phyloP scores from a whole-genome alignment of 768 basidiomycete genomes.

The Phlegmacium glaucopus region DNA sequence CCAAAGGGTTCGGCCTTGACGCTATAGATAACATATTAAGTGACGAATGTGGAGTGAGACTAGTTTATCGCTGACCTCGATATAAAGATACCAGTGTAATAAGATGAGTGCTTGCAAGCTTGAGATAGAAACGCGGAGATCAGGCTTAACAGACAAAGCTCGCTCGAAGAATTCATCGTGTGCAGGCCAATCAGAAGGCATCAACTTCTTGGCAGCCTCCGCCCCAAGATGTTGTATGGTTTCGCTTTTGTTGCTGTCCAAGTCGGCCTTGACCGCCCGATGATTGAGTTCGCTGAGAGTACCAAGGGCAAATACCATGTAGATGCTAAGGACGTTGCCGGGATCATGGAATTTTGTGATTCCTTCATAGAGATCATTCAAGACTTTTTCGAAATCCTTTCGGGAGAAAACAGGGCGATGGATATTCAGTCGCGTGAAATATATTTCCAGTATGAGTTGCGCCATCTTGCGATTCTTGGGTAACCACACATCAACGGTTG shows the following conservation, averaged over 20 bases:
- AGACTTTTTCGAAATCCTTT: conserved; percentile 60
- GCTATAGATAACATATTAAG: conserved; percentile 38
- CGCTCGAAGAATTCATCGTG: conserved; percentile 85
- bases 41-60: neutral
- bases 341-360: conserved; percentile 55
- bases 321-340: conserved; percentile 75
- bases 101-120: conserved; percentile 83
- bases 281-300: conserved; percentile 82
- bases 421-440: conserved; percentile 73
- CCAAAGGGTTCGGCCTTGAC: conserved; percentile 88
- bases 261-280: conserved; percentile 52
- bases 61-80: conserved; percentile 52
- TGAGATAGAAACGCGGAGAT: conserved; percentile 77
- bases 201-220: conserved; percentile 52
- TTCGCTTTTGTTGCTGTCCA: conserved; percentile 33
- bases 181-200: conserved; percentile 71
- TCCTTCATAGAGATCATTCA: conserved; percentile 66
- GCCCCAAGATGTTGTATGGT: conserved; percentile 30
- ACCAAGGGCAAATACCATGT: conserved; percentile 75
- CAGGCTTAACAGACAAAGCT: conserved; percentile 74
- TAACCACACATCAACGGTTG: conserved; percentile 58
- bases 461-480: conserved; percentile 75
- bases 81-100: conserved; percentile 87
- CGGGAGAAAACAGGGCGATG: conserved; percentile 78
- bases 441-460: conserved; percentile 58